Base-by-base conservation (phyloP, 2,329 filamentous ascomycete species). In the Geosmithia morbida region DNA sequence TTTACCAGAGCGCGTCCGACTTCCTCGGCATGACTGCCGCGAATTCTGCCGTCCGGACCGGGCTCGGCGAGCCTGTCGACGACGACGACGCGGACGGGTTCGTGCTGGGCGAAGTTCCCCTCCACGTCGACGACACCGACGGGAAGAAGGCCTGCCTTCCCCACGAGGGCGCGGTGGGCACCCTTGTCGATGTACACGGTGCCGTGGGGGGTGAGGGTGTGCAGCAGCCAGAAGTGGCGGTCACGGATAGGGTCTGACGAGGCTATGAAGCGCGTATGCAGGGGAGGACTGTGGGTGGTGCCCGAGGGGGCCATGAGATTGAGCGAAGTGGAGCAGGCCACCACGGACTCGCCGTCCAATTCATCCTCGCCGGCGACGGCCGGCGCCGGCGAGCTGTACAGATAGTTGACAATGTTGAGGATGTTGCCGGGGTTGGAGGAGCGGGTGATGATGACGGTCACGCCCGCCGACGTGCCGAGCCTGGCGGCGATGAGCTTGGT, bases 401-500 rank as follows among this genome's bases (percentile, higher is more conserved):
- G 75, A 62, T 96, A 86, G 44, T 74, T 75, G 49, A 96, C 85
- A 53, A 98, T 96, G 54, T 83, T 81, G 53, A 82, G 71, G 50
- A 98, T 89, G 60, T 97, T 97, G 20, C 87, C 88, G 0, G 92
- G 92, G 52, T 85, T 89, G n/a, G 85, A 92, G 49, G 87, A 94
- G 53, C 85, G 82, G 8, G 92, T 95, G 59, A 98, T 97, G 59
- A 98, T 79, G 3, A 92, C 97, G 1, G 88, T 97, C 37, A 97
- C 90, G 43, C 92, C 92, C 13, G 88, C 92, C 37, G 89, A 92
- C 7, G 89, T 96, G 33, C 90, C 92, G 40, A 98, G 75, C 47
- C 86, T 80, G 22, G 92, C 92, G 47, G 92, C 92, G 22, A 94
- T 82, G 55, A 98, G 95, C 68, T 98, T 98, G 49, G 92, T 98